Evolutionary conservation across 2,329 filamentous ascomycete species (phyloP).

Genomic region (Intubia oerlemansii): DNA sequence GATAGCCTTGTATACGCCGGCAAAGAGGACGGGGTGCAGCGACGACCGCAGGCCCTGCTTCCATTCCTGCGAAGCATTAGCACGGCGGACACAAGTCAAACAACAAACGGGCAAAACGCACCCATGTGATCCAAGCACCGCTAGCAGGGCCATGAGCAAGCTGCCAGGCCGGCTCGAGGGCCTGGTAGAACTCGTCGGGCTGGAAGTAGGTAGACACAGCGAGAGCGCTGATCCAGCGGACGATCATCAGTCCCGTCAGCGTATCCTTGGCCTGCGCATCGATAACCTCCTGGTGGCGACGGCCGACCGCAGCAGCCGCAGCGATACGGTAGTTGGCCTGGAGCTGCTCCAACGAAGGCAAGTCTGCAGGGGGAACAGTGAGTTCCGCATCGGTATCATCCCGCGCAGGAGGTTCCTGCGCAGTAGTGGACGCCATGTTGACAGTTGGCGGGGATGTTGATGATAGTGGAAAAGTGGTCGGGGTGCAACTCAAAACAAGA

Average conservation of each 20-base stretch:
- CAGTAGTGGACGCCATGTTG: too few relatives aligned
- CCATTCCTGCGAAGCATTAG: slow-evolving; percentile 42
- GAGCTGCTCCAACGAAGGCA: too few relatives aligned
- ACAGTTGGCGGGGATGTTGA: too few relatives aligned
- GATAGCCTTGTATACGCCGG: slow-evolving; percentile 44
- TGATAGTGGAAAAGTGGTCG: too few relatives aligned
- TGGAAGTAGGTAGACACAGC: slow-evolving; percentile 82
- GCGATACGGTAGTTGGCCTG: slow-evolving; percentile 4
- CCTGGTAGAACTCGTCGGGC: slow-evolving; percentile 94
- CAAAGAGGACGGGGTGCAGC: slow-evolving; percentile 76
- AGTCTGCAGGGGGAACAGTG: too few relatives aligned
- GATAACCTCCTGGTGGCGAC: slow-evolving; percentile 11
- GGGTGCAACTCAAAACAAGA: too few relatives aligned
- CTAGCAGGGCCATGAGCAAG: slow-evolving; percentile 58
- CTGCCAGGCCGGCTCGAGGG: slow-evolving; percentile 83
- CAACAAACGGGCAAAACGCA: slow-evolving; percentile 20
- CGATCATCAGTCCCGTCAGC: slow-evolving; percentile 28
- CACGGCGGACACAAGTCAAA: too few relatives aligned
- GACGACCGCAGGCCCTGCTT: slow-evolving; percentile 69
- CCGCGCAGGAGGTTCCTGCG: too few relatives aligned
- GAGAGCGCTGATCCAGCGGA: slow-evolving; percentile 65
- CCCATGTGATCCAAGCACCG: slow-evolving; percentile 92
- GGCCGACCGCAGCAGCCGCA: slow-evolving; percentile 1
- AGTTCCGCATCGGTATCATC: too few relatives aligned
- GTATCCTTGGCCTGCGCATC: slow-evolving; percentile 15